Evolutionary conservation across 495 filamentous ascomycete genomes (phyloP), one percentile per base, ranked within the genome.

Genomic region (Aspergillus saccharolyticus): DNA sequence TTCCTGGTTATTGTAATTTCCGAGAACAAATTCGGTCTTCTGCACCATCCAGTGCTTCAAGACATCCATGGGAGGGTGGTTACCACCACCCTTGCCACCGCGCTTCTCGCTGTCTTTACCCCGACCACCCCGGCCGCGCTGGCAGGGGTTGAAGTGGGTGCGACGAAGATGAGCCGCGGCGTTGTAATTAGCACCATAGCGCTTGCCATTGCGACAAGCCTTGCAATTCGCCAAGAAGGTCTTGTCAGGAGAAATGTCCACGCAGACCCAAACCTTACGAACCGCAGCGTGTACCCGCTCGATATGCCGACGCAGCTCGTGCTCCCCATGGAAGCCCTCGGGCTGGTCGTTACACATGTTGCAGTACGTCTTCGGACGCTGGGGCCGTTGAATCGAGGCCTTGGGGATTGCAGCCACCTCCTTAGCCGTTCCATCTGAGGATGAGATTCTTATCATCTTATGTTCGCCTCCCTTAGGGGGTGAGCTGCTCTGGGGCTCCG

Each of bases 101-200:
- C 90, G 83, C 70, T 91, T 79, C 65, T 83, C 75, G 28, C 76
- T 80, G 50, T 76, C 74, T 62, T 82, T 82, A n/a, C 75, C 74
- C 44, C 80, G 81, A 8, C 79, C 77, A 33, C 70, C 74, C 3
- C 78, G 70, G 3, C 79, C 80, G n/a, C 78, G 76, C 59, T 82
- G 80, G 46, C 80, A 79, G 0, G 83, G 83, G 56, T 84, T 81
- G 78, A 97, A 98, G 67, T 98, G 94, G 16, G 89, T 89, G 18
- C 94, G 84, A 18, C 92, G 83, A 15, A 98, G 80, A 68, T 97
- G 94, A 0, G 92, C 93, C 2, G 92, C 90, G 1, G 93, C 93
- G 62, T 98, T 98, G 67, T 98, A 97, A 70, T 98, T 96, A 20
- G 88, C 89, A 4, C 87, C 88, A 64, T 98, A 98, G 54, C 77